phyloP scores from a whole-genome alignment of 768 basidiomycete species.

The Termitomyces sp. region DNA sequence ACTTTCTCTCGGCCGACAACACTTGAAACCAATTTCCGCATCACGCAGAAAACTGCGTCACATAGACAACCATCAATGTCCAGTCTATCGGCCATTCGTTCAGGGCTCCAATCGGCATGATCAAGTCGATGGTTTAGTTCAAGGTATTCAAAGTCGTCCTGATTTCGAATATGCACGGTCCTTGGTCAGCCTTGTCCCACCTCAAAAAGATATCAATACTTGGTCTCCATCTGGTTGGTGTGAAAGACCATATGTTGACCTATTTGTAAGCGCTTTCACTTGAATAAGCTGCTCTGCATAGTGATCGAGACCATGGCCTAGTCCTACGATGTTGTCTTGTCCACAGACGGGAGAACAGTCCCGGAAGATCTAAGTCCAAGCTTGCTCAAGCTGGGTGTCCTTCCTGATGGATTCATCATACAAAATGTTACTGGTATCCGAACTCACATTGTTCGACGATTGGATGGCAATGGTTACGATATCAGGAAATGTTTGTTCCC shows the following conservation, averaged over 20 bases:
- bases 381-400: conserved; percentile 56
- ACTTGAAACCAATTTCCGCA: conserved; percentile 55
- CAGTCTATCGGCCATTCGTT: conserved; percentile 53
- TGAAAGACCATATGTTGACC: conserved; percentile 59
- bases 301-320: conserved; percentile 23
- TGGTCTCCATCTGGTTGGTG: conserved; percentile 80
- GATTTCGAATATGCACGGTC: conserved; percentile 82
- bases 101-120: conserved; percentile 28
- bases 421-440: conserved; percentile 78
- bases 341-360: conserved; percentile 49
- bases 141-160: conserved; percentile 65
- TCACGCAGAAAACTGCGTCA: conserved; percentile 58
- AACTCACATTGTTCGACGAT: conserved; percentile 69
- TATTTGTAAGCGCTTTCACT: conserved; percentile 51
- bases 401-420: conserved; percentile 69
- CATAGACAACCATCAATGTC: conserved; percentile 70
- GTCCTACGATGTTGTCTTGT: conserved; percentile 83
- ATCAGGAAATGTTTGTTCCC: conserved; percentile 67
- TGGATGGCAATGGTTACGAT: conserved; percentile 86
- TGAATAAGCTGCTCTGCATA: not conserved
- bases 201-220: conserved; percentile 43
- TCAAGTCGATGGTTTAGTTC: conserved; percentile 45
- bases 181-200: conserved; percentile 54
- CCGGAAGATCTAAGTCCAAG: conserved; percentile 72
- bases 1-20: conserved; percentile 55